Percentiles rank a stretch among this genome's conserved stretches.
Evolutionary conservation across 2,329 filamentous ascomycete species (phyloP).

Genomic region (Hypoxylon rubiginosum): DNA sequence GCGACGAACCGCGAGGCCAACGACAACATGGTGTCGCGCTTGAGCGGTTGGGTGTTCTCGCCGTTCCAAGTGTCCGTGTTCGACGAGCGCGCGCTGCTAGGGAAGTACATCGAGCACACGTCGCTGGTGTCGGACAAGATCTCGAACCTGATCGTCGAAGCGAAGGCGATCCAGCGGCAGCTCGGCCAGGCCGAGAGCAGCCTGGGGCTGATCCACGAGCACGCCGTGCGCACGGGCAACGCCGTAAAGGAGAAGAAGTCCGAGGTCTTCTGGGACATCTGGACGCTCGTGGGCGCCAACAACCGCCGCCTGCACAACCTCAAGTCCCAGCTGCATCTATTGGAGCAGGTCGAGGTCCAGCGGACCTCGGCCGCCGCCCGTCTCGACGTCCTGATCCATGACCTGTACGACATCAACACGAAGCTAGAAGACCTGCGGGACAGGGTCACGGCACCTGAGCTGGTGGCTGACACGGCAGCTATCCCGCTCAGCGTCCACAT

Average conservation of each 20-base stretch:
- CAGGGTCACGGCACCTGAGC: slow-evolving; percentile 75
- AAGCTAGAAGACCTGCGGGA: slow-evolving; percentile 80
- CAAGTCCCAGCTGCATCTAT: slow-evolving; percentile 72
- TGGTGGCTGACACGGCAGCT: slow-evolving; percentile 63
- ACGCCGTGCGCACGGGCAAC: slow-evolving; percentile 74
- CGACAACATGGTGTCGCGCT: slow-evolving; percentile 54
- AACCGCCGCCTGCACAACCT: slow-evolving; percentile 70
- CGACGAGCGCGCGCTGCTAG: slow-evolving; percentile 73
- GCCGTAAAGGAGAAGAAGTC: slow-evolving; percentile 70
- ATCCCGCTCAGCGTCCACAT: slow-evolving; percentile 81
- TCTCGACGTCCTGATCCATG: slow-evolving; percentile 77
- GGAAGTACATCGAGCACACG: slow-evolving; percentile 83
- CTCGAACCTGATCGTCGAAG: slow-evolving; percentile 74
- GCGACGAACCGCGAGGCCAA: slow-evolving; percentile 53
- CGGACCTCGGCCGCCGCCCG: slow-evolving; percentile 75
- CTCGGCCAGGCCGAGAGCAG: slow-evolving; percentile 78
- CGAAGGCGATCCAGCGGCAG: slow-evolving; percentile 74
- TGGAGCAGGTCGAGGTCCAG: slow-evolving; percentile 76
- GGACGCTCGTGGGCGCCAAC: slow-evolving; percentile 82
- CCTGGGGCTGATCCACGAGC: slow-evolving; percentile 76
- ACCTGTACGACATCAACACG: slow-evolving; percentile 79
- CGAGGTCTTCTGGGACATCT: slow-evolving; percentile 77
- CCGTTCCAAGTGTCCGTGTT: slow-evolving; percentile 74
- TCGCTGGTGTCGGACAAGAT: slow-evolving; percentile 78
- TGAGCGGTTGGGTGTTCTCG: slow-evolving; percentile 63